A percentile compares a stretch with the other conserved stretches of the same genome.
These are phyloP conservation scores for Pachyrhizus erosus DNA, from an alignment of 306 rosid genomes.

Conservation along the genomic window DNA sequence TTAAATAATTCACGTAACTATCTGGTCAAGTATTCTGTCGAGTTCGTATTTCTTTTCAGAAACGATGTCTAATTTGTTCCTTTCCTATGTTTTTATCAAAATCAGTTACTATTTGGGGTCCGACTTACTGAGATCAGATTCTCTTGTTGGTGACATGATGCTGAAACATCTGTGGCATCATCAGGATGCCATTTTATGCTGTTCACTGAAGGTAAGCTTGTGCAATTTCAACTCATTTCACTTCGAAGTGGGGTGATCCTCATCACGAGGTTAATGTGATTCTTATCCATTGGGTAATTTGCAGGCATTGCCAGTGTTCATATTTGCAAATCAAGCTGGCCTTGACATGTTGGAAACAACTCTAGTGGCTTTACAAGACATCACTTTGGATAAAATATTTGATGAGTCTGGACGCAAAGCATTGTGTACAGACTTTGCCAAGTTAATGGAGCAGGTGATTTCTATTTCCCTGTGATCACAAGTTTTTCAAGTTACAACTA, in stretches of 20 bases:
- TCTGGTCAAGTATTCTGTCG: neutral
- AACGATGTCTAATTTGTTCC: neutral
- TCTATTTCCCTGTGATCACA: neutral
- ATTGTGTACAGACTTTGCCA: conserved; percentile 73
- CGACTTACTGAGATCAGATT: conserved; percentile 70
- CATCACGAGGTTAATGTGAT: neutral
- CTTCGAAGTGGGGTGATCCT: neutral
- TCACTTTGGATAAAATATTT: conserved; percentile 87
- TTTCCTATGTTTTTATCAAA: neutral
- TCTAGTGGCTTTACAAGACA: conserved; percentile 90
- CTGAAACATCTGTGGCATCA: conserved; percentile 90
- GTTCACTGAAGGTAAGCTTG: conserved; percentile 71
- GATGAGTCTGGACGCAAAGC: conserved; percentile 90
- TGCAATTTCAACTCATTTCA: neutral
- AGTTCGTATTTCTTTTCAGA: neutral
- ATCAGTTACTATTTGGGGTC: conserved; percentile 74
- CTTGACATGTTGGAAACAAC: conserved; percentile 98
- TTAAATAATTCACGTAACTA: neutral
- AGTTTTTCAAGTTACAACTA: neutral
- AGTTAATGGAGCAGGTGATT: conserved; percentile 90
- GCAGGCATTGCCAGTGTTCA: conserved; percentile 85
- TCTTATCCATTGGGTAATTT: conserved; percentile 9
- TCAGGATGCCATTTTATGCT: conserved; percentile 91
- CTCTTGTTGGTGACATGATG: conserved; percentile 63
- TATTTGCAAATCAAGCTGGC: conserved; percentile 93